phyloP scores from a whole-genome alignment of 2,329 filamentous ascomycete genomes.

The Phoma sp. region DNA sequence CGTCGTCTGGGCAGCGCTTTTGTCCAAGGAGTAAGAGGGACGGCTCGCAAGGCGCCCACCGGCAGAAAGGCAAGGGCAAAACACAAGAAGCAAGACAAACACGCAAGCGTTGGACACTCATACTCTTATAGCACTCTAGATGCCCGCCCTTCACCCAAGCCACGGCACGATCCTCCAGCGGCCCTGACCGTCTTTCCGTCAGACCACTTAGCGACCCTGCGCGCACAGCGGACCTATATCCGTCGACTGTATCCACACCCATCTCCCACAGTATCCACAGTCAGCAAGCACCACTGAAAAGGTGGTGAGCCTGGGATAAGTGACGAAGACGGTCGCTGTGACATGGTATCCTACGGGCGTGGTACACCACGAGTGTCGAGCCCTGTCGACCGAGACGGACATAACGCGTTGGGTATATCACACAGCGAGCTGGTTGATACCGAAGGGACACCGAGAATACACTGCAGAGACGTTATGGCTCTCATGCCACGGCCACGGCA shows the following conservation, averaged over 20 bases:
- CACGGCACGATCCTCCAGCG: constrained; percentile 10
- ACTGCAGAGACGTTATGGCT: too few species aligned
- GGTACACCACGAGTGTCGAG: neutral
- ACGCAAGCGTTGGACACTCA: constrained; percentile 2
- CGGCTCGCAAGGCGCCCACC: too few species aligned
- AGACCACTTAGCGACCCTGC: neutral
- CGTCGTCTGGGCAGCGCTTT: too few species aligned
- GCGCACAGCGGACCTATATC: constrained; percentile 3
- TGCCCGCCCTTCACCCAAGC: constrained; percentile 6
- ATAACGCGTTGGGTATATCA: neutral
- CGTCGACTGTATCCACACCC: constrained; percentile 8
- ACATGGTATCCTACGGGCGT: neutral
- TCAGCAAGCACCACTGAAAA: neutral
- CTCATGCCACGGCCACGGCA: too few species aligned
- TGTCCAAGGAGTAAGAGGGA: too few species aligned
- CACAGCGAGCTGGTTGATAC: too few species aligned
- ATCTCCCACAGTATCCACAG: neutral
- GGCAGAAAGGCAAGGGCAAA: neutral
- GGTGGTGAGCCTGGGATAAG: neutral
- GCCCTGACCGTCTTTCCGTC: constrained; percentile 7
- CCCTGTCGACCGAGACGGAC: neutral
- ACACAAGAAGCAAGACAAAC: neutral
- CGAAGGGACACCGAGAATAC: too few species aligned
- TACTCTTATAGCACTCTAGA: constrained; percentile 1
- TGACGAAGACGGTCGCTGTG: neutral